Evolutionary conservation across 2,329 filamentous ascomycete species (phyloP).

Genomic region (Penicillium sp.): DNA sequence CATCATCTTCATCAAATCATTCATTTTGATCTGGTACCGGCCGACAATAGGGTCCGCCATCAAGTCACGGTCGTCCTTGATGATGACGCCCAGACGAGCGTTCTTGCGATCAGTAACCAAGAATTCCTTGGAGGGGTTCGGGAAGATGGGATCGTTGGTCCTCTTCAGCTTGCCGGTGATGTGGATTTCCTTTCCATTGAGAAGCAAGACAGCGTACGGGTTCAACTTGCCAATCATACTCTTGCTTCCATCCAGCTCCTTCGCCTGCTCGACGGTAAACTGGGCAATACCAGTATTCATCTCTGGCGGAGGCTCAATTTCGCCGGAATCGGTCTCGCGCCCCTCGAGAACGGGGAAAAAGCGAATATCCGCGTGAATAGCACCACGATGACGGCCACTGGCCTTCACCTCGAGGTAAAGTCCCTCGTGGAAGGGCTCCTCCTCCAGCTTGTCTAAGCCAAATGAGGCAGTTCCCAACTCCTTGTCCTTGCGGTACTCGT

Average conservation of each 20-base stretch:
- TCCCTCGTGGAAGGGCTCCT: constrained; percentile 73
- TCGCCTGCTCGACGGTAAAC: constrained; percentile 91
- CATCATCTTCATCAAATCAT: constrained; percentile 87
- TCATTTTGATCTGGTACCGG: constrained; percentile 89
- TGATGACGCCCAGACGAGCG: constrained; percentile 81
- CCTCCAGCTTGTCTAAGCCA: constrained; percentile 72
- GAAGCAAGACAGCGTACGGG: constrained; percentile 79
- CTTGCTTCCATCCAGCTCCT: constrained; percentile 89
- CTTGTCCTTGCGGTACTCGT: constrained; percentile 94
- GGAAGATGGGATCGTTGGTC: constrained; percentile 96
- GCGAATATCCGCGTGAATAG: constrained; percentile 73
- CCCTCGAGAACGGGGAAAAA: constrained; percentile 91
- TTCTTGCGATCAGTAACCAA: constrained; percentile 89
- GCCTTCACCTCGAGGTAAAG: constrained; percentile 76
- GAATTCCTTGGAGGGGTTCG: constrained; percentile 86
- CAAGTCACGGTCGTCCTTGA: constrained; percentile 93
- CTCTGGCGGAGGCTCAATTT: constrained; percentile 72
- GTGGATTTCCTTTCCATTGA: constrained; percentile 90
- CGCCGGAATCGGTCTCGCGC: constrained; percentile 64
- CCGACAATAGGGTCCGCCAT: constrained; percentile 77
- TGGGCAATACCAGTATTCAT: constrained; percentile 89
- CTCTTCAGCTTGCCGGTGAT: constrained; percentile 88
- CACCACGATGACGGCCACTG: constrained; percentile 77
- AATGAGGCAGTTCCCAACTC: constrained; percentile 86
- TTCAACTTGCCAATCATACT: constrained; percentile 86